These are phyloP conservation scores for Neurospora sp. DNA, from an alignment of 495 filamentous ascomycete species.

Conservation along the genomic window DNA sequence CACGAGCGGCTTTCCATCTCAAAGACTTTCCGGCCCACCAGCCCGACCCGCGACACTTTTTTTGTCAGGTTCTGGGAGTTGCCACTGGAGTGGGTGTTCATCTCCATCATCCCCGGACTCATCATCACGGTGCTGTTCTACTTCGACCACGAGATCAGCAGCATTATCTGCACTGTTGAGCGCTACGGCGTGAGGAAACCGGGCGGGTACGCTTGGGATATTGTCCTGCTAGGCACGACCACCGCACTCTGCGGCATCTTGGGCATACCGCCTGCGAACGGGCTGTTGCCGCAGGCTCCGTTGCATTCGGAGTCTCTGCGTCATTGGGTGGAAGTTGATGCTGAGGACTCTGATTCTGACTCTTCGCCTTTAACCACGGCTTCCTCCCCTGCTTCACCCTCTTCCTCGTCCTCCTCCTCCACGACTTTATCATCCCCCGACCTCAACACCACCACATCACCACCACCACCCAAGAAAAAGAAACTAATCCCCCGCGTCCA, in stretches of 20 bases:
- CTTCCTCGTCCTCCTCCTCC: neutral
- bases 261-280: constrained; percentile 61
- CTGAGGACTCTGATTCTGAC: constrained; percentile 11
- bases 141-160: constrained; percentile 67
- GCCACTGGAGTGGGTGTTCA: constrained; percentile 52
- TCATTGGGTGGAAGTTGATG: constrained; percentile 38
- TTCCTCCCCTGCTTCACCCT: neutral
- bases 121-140: constrained; percentile 66
- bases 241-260: constrained; percentile 60
- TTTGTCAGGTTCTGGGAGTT: constrained; percentile 59
- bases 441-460: neutral
- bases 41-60: constrained; percentile 47
- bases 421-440: neutral
- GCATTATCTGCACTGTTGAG: constrained; percentile 63
- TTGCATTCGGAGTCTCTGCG: constrained; percentile 59
- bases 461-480: neutral
- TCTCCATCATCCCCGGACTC: constrained; percentile 52
- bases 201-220: constrained; percentile 62
- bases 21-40: constrained; percentile 48
- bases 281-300: constrained; percentile 60
- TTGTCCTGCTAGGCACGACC: constrained; percentile 56
- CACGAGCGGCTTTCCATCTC: constrained; percentile 53
- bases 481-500: constrained; percentile 40
- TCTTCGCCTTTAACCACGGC: neutral
- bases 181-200: constrained; percentile 58